phyloP scores from a whole-genome alignment of 768 basidiomycete species.

The Tulasnella sp. region DNA sequence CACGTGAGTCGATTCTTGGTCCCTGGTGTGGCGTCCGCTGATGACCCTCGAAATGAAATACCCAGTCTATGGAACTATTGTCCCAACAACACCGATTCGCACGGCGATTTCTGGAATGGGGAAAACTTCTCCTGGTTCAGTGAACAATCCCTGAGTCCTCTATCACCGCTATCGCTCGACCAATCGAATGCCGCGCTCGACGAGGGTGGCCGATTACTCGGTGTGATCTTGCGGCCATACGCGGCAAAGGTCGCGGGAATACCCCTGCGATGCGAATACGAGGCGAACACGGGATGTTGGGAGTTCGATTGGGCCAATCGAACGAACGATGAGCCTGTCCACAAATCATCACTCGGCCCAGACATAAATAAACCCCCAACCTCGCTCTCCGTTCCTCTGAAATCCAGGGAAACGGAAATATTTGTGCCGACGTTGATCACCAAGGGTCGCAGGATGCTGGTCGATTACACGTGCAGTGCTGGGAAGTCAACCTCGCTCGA shows the following conservation, averaged over 20 bases:
- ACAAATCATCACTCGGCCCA: conserved; percentile 1
- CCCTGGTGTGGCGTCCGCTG: neutral
- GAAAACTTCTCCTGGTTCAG: conserved; percentile 96
- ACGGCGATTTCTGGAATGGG: conserved; percentile 88
- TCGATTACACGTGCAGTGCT: conserved; percentile 38
- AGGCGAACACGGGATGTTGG: conserved; percentile 62
- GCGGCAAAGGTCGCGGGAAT: conserved; percentile 83
- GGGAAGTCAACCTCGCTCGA: conserved; percentile 33
- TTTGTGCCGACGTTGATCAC: conserved; percentile 60
- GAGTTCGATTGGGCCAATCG: conserved; percentile 53
- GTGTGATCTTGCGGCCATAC: conserved; percentile 79
- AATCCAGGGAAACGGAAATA: conserved; percentile 62
- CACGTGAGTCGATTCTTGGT: conserved; percentile 47
- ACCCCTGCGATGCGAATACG: conserved; percentile 63
- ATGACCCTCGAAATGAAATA: neutral
- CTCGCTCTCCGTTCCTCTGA: conserved; percentile 32
- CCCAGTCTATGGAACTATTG: conserved; percentile 91
- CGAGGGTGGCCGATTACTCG: conserved; percentile 68
- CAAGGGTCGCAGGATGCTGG: conserved; percentile 44
- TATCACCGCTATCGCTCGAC: conserved; percentile 25
- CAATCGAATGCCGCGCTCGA: conserved; percentile 65
- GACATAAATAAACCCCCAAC: conserved; percentile 33
- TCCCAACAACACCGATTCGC: conserved; percentile 64
- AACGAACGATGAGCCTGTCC: neutral
- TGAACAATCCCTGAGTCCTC: conserved; percentile 13